phyloP scores from a whole-genome alignment of 805 yeast species.

The Candida xyloterini region DNA sequence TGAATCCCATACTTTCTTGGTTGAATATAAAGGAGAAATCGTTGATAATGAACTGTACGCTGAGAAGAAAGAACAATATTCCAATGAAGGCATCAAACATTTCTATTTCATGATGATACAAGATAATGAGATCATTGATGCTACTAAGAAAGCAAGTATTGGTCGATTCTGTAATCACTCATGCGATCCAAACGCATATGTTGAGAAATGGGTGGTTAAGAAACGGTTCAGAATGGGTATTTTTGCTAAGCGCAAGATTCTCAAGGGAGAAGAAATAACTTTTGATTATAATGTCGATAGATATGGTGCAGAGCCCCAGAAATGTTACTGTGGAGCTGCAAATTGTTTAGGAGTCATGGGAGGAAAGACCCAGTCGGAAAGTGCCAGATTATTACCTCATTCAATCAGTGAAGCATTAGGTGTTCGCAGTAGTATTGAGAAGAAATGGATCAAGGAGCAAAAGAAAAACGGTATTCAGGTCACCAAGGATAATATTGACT shows the following conservation, averaged over 20 bases:
- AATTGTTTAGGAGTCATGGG: slow-evolving; percentile 94
- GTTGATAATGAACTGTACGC: slow-evolving; percentile 78
- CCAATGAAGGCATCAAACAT: slow-evolving; percentile 64
- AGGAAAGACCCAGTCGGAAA: slow-evolving; percentile 95
- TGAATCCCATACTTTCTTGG: slow-evolving; percentile 65
- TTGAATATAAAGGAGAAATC: slow-evolving; percentile 94
- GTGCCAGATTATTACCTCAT: slow-evolving; percentile 80
- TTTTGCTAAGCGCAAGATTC: slow-evolving; percentile 74
- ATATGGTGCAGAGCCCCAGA: slow-evolving; percentile 92
- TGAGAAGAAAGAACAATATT: slow-evolving; percentile 71
- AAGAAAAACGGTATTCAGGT: slow-evolving; percentile 44
- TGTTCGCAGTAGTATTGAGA: slow-evolving; percentile 63
- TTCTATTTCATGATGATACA: slow-evolving; percentile 96
- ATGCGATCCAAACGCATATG: slow-evolving; percentile 91
- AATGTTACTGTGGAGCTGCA: slow-evolving; percentile 89
- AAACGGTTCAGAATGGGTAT: slow-evolving; percentile 91
- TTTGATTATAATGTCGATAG: slow-evolving; percentile 93
- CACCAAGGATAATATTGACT: slow-evolving; percentile 51
- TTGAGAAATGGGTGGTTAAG: slow-evolving; percentile 96
- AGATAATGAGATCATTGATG: slow-evolving; percentile 90
- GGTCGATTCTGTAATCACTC: slow-evolving; percentile 95
- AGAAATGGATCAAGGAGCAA: slow-evolving; percentile 65
- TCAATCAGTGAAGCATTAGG: slow-evolving; percentile 84
- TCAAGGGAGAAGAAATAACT: slow-evolving; percentile 83
- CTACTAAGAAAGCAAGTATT: slow-evolving; percentile 82